Evolutionary conservation across 768 basidiomycete species (phyloP).

Genomic region (Cantharellus anzutake): DNA sequence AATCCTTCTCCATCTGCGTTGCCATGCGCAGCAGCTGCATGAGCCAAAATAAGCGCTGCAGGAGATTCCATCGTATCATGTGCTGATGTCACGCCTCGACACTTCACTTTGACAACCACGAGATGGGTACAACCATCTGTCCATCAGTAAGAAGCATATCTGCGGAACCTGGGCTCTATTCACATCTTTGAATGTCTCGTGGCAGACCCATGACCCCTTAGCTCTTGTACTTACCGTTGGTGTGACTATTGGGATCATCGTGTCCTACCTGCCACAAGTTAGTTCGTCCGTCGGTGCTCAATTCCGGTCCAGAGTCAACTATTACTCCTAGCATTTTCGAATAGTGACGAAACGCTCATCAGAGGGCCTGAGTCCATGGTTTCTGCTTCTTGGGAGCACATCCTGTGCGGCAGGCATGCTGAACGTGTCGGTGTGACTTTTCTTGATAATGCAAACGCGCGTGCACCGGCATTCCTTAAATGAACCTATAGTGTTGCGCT

Average conservation of each 20-base stretch:
- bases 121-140: too few species aligned
- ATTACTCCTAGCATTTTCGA: conserved; percentile 38
- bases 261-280: conserved; percentile 77
- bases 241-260: conserved; percentile 50
- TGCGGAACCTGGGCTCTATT: too few species aligned
- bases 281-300: conserved; percentile 3
- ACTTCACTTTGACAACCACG: too few species aligned
- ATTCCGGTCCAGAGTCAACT: background rate
- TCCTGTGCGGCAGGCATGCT: conserved; percentile 67
- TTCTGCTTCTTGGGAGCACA: conserved; percentile 72
- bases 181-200: too few species aligned
- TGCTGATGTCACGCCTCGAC: too few species aligned
- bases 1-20: background rate
- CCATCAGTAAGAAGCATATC: too few species aligned
- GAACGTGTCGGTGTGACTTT: conserved; percentile 40
- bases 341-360: conserved; percentile 65
- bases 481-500: conserved; percentile 51
- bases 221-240: conserved; percentile 42
- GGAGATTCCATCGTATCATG: too few species aligned
- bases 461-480: too few species aligned
- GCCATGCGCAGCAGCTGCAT: background rate
- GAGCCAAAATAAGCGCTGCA: background rate
- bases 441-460: too few species aligned
- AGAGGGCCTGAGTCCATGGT: conserved; percentile 85
- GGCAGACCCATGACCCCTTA: conserved; percentile 60